Evolutionary conservation across 2,329 filamentous ascomycete genomes (phyloP), one percentile per base, ranked within the genome.

Genomic region (Aspergillus piperis): DNA sequence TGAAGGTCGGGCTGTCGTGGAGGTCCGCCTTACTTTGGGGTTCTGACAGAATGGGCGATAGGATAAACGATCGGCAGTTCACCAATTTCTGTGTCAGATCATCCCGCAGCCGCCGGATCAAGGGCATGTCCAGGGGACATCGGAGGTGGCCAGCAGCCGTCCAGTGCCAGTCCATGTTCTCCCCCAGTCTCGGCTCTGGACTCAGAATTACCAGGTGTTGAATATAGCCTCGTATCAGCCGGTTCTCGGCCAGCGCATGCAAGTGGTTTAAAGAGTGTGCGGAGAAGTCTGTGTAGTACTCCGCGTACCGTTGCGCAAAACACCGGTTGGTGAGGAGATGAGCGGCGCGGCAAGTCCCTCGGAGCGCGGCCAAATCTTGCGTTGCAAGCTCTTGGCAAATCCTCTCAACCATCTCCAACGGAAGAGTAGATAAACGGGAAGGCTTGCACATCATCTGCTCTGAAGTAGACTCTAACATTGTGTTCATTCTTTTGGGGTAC

Each of bases 271-370:
- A 49, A 5, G 54, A 54, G 2, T n/a, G 36, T 13, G 60, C 27
- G 10, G 61, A 63, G 27, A 63, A 63, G 13, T 63, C 61, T 3
- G 60, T n/a, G 30, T 61, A 44, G 5, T 61, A 32, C 36, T 63
- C 61, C 3, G 54, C 38, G 21, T 63, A 63, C 19, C 61, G 58
- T 11, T 63, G 54, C 3, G 61, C 61, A 13, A 63, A 56, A 23
- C 61, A 51, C 11, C 36, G 44, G 48, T 61, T 61, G 6, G 61
- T 61, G 32, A 21, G 39, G 19, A 51, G 44, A 39, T 63, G 55
- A 21, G 51, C 53, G 5, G 57, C 41, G 17, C 58, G 54, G 36
- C 61, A 61, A 13, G 58, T 61, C 32, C 54, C 61, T 17, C 60
- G 54, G 10, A 63, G 39, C 21, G 61, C 52, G 44, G 61, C 61